Base-by-base conservation (phyloP, 371 early-diverging fungal species). In the Phascolomyces articulosus region DNA sequence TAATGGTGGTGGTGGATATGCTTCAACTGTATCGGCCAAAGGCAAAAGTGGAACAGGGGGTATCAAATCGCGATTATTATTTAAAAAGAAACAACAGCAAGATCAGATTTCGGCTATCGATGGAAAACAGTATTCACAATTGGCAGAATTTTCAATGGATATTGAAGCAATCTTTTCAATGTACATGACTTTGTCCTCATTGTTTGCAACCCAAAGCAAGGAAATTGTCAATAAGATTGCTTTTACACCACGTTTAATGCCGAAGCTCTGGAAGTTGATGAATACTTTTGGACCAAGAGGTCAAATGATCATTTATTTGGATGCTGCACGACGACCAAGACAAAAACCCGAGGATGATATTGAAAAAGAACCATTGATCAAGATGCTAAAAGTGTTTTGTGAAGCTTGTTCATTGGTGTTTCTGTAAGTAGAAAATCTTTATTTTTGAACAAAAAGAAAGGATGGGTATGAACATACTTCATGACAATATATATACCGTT, bases 211-310 rank as follows among this genome's bases (percentile, higher is more conserved):
- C 9, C 85, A 85, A 54, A 67, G 77, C 53, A 79, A 72, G n/a
- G 79, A 74, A 24, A 88, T 91, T 20, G 61, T 87, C 40, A 84
- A 79, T 41, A 79, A 78, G 0, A 75, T 91, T 20, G 83, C 86
- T 27, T 91, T 89, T 67, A 80, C 86, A 9, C 74, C 85, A 6
- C 55, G 73, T 2, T 66, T 91, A 10, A 67, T 91, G 64, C 75
- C 87, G n/a, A 74, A 79, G 15, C 76, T 91, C 11, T 90, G 91
- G 90, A 66, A 76, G 26, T 64, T 87, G 26, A 83, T 91, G 83
- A 78, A 79, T 26, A 69, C 73, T 2, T 79, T 88, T 62, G 88
- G 90, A 0, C 89, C 89, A 11, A 78, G 77, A 54, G 84, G 83
- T 10, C 74, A 77, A 11, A 80, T 86, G 83, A 31, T 65, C 1